A percentile compares a stretch with the other conserved stretches of the same genome.
These are phyloP conservation scores for Fraxinus cuspidata DNA, from an alignment of 257 asterid species.

Conservation along the genomic window DNA sequence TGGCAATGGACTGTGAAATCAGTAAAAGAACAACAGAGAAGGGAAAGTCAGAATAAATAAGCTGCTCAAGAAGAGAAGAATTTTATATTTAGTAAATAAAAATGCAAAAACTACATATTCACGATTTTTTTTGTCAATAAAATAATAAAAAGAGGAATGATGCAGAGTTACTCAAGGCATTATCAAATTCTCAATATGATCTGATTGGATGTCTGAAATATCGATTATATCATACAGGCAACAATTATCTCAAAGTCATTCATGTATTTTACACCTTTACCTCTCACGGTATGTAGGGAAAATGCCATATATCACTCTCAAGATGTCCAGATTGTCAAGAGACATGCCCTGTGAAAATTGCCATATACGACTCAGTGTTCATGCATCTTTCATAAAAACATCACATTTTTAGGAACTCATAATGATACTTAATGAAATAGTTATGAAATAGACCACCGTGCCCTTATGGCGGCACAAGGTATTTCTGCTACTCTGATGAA, in stretches of 20 bases:
- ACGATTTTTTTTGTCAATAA: neutral
- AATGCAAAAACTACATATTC: neutral
- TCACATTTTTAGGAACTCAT: neutral
- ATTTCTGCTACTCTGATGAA: no score
- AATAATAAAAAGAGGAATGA: neutral
- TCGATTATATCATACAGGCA: constrained; percentile 3
- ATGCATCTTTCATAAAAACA: neutral
- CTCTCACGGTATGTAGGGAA: constrained; percentile 95
- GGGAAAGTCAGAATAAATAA: constrained; percentile 15
- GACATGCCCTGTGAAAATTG: constrained; percentile 53
- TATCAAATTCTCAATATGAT: neutral
- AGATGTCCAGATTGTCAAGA: constrained; percentile 64
- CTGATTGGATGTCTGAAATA: constrained; percentile 6
- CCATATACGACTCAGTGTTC: neutral
- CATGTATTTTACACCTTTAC: constrained; percentile 32
- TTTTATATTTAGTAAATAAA: neutral
- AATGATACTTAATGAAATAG: neutral
- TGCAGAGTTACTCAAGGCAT: constrained; percentile 9
- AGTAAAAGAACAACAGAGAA: constrained; percentile 23
- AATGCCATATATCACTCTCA: constrained; percentile 87
- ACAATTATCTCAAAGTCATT: neutral
- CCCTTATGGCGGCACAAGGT: no score
- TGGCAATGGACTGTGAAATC: constrained; percentile 72
- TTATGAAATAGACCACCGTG: constrained; percentile 28
- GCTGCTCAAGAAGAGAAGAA: neutral